phyloP scores from a whole-genome alignment of 2,329 filamentous ascomycete genomes.

The Pseudocercospora ulei region DNA sequence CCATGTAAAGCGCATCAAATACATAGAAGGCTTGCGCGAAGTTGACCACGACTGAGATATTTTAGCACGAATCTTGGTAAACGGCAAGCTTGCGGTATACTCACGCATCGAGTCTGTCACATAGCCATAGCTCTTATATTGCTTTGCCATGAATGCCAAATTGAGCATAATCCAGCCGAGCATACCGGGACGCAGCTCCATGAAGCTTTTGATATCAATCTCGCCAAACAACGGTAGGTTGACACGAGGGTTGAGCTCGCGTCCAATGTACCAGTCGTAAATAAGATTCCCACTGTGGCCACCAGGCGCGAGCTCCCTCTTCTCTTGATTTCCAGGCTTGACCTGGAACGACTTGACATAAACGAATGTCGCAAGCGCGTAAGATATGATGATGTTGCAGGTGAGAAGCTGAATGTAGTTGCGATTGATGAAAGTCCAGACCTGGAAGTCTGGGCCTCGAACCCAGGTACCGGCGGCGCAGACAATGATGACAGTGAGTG shows the following conservation, averaged over 20 bases:
- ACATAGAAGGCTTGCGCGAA: slow-evolving; percentile 72
- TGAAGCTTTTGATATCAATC: slow-evolving; percentile 81
- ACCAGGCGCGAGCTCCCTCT: slow-evolving; percentile 70
- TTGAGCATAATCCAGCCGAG: slow-evolving; percentile 82
- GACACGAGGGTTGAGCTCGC: slow-evolving; percentile 84
- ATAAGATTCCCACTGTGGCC: slow-evolving; percentile 74
- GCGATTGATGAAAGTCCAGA: slow-evolving; percentile 89
- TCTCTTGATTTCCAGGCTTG: slow-evolving; percentile 59
- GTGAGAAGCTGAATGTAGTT: slow-evolving; percentile 83
- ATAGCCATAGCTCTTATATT: slow-evolving; percentile 74
- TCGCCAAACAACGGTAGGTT: slow-evolving; percentile 69
- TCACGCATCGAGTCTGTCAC: slow-evolving; percentile 68
- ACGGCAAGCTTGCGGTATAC: slow-evolving; percentile 10
- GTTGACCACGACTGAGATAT: slow-evolving; percentile 53
- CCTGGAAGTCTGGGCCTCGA: slow-evolving; percentile 68
- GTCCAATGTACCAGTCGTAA: slow-evolving; percentile 95
- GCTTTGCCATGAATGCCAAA: slow-evolving; percentile 72
- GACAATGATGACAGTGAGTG: slow-evolving; percentile 59
- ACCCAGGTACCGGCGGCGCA: slow-evolving; percentile 63
- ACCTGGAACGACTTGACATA: slow-evolving; percentile 77
- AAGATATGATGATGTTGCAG: slow-evolving; percentile 68
- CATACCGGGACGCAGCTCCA: slow-evolving; percentile 84
- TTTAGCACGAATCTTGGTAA: slow-evolving; percentile 13
- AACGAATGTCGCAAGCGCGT: slow-evolving; percentile 62
- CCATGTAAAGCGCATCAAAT: slow-evolving; percentile 76